Base-by-base conservation (phyloP, 768 basidiomycete genomes). In the Tephrocybe sp. region DNA sequence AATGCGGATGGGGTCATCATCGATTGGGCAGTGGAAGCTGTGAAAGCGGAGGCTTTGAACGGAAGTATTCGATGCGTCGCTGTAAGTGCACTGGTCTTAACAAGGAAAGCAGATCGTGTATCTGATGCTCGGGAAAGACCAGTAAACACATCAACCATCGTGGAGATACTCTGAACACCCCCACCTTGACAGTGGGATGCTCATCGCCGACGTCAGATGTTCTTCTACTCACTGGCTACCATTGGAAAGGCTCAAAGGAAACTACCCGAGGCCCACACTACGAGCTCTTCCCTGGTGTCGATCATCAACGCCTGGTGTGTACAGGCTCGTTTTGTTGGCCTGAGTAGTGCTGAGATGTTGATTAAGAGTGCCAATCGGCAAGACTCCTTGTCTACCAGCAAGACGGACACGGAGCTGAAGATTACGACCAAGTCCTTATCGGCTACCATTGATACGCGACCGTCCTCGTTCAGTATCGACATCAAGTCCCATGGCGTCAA, bases 101-200 rank as follows among this genome's bases (percentile, higher is more conserved):
- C 5, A 11, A 30, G 43, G 26, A 39, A 39, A 12, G 8, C 3
- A 20, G n/a, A 21, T 39, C 4, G 20, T 12, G n/a, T 6, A 39
- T 39, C 6, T 12, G 17, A 4, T 12, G 8, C 38, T 20, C 20
- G 21, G 8, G 18, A 37, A 38, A 68, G 67, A 51, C 67, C 2
- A 64, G 53, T 15, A 66, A 64, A 51, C 63, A 62, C 45, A 61
- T 71, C 17, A 60, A 59, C 34, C 63, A 67, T 57, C 65, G 69
- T 10, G 69, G 67, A 24, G 69, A 71, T 51, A 70, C 65, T 9
- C 54, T 69, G 10, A 67, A 69, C 45, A 58, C 60, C 20, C 66
- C 67, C 10, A 68, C 69, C 7, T 60, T 54, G 53, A 74, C 60
- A 44, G 56, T 66, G n/a, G 65, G 66, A 48, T 63, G 70, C 61